These are phyloP conservation scores for Isatis tinctoria DNA, from an alignment of 345 rosid genomes.

Conservation along the genomic window DNA sequence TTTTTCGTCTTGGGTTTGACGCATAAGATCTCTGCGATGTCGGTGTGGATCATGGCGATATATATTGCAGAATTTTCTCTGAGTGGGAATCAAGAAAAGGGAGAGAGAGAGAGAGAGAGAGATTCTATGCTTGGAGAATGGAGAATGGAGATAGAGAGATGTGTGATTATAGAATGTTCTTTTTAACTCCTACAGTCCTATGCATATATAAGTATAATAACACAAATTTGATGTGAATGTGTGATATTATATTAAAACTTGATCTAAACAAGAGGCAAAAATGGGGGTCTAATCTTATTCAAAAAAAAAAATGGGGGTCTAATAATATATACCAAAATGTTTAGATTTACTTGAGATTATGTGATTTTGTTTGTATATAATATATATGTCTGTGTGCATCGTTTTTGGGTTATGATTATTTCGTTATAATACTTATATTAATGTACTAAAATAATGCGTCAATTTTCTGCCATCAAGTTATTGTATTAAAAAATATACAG, in stretches of 20 bases:
- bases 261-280: no score
- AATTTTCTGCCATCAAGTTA: no score
- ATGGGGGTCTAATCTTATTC: no score
- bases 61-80: slow-evolving; percentile 24
- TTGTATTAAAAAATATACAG: no score
- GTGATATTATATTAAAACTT: not conserved
- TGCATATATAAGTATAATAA: not conserved
- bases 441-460: no score
- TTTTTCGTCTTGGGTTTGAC: slow-evolving; percentile 19
- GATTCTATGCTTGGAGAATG: slow-evolving; percentile 17
- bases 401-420: no score
- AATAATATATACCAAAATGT: no score
- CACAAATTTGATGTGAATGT: not conserved
- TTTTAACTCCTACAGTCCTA: not conserved
- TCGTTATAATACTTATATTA: no score
- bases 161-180: slow-evolving; percentile 20
- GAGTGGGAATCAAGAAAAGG: slow-evolving; percentile 27
- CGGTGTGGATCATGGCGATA: slow-evolving; percentile 27
- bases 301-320: no score
- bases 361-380: no score
- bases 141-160: slow-evolving; percentile 5
- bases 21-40: slow-evolving; percentile 41
- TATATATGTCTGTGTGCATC: no score
- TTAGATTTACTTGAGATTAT: no score
- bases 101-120: slow-evolving; percentile 12